Conservation (phyloP, 2,329 filamentous ascomycete species). For the Mycosphaerella sp. region DNA sequence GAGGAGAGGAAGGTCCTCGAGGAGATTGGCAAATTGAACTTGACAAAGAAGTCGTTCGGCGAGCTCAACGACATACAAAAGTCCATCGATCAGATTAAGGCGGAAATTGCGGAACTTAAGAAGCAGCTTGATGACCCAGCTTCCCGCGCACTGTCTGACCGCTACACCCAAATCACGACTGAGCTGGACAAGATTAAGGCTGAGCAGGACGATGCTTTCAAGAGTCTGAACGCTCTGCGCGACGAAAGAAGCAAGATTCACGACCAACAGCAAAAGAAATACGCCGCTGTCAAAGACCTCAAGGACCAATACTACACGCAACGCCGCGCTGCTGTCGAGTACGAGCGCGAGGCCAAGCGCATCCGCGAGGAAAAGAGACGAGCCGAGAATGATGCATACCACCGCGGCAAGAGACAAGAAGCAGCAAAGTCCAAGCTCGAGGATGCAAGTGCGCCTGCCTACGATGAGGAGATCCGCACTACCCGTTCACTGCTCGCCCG, state of each 20-base stretch:
- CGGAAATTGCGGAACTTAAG: slow-evolving; percentile 81
- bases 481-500: slow-evolving; percentile 83
- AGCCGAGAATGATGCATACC: slow-evolving; percentile 69
- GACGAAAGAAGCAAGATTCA: slow-evolving; percentile 82
- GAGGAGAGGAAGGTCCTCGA: slow-evolving; percentile 92
- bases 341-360: slow-evolving; percentile 76
- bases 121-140: slow-evolving; percentile 89
- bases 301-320: slow-evolving; percentile 83
- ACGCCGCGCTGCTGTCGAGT: slow-evolving; percentile 75
- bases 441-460: slow-evolving; percentile 80
- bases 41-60: slow-evolving; percentile 85
- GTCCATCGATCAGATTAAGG: slow-evolving; percentile 78
- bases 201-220: slow-evolving; percentile 85
- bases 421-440: slow-evolving; percentile 69
- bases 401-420: slow-evolving; percentile 68
- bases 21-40: slow-evolving; percentile 76
- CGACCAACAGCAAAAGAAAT: slow-evolving; percentile 81
- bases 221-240: slow-evolving; percentile 74
- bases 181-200: slow-evolving; percentile 88
- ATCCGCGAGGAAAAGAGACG: slow-evolving; percentile 69
- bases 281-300: slow-evolving; percentile 70
- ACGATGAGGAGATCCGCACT: slow-evolving; percentile 84
- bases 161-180: slow-evolving; percentile 76
- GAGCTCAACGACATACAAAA: slow-evolving; percentile 76
- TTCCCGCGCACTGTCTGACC: slow-evolving; percentile 77